Percentiles rank a stretch among this genome's conserved stretches.
Evolutionary conservation across 2,329 filamentous ascomycete genomes (phyloP).

Genomic region (Cytospora mali): DNA sequence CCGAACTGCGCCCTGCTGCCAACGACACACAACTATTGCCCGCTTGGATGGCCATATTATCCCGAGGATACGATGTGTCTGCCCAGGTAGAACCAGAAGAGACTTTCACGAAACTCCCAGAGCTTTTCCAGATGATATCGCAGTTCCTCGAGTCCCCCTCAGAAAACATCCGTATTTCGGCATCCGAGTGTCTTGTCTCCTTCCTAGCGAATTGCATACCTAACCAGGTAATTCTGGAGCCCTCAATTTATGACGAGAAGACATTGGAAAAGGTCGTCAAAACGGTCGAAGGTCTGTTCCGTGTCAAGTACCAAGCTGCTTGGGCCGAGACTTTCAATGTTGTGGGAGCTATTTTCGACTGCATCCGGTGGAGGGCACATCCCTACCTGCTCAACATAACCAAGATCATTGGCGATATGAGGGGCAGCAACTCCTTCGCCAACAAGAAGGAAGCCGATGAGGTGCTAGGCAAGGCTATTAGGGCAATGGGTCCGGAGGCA

Average conservation of each 20-base stretch:
- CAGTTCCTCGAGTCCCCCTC: slow-evolving; percentile 83
- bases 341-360: slow-evolving; percentile 82
- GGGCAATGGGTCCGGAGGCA: slow-evolving; percentile 85
- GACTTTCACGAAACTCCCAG: slow-evolving; percentile 87
- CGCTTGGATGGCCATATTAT: slow-evolving; percentile 94
- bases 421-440: slow-evolving; percentile 83
- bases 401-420: slow-evolving; percentile 81
- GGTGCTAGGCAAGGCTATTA: slow-evolving; percentile 83
- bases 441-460: slow-evolving; percentile 95
- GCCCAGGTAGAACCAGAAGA: slow-evolving; percentile 87
- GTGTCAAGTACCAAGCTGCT: slow-evolving; percentile 88
- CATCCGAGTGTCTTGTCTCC: slow-evolving; percentile 91
- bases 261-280: slow-evolving; percentile 78
- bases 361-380: slow-evolving; percentile 80
- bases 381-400: slow-evolving; percentile 77
- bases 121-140: slow-evolving; percentile 78
- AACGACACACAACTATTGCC: slow-evolving; percentile 95
- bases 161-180: slow-evolving; percentile 90
- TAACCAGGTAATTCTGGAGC: slow-evolving; percentile 78
- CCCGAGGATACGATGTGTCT: slow-evolving; percentile 90
- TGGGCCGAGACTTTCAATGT: slow-evolving; percentile 96
- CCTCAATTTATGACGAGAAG: slow-evolving; percentile 92
- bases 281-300: slow-evolving; percentile 73
- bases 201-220: slow-evolving; percentile 92
- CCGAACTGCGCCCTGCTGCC: slow-evolving; percentile 84